A percentile compares a stretch with the other conserved stretches of the same genome.
Conservation (phyloP, 176 grass and related monocot species). For the Coix lacrymajobi region DNA sequence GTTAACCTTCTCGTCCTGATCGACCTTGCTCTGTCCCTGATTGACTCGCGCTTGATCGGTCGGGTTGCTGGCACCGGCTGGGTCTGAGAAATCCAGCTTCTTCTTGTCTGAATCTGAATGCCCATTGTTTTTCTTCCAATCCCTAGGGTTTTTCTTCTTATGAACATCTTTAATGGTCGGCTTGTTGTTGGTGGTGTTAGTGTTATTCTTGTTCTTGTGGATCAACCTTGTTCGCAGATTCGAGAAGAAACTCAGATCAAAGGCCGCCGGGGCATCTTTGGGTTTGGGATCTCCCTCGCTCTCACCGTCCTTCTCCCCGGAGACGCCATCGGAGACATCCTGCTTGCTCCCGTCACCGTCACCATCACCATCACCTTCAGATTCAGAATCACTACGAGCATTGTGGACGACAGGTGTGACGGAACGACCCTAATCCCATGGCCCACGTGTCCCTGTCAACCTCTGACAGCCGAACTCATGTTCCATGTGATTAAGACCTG, state of each 20-base stretch:
- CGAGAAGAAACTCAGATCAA: slow-evolving; percentile 67
- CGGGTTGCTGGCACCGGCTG: slow-evolving; percentile 34
- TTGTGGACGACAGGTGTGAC: background rate
- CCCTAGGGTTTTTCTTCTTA: background rate
- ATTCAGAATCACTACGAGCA: background rate
- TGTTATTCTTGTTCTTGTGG: slow-evolving; percentile 9
- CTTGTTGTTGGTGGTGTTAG: background rate
- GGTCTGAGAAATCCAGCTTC: slow-evolving; percentile 73
- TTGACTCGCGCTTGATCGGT: slow-evolving; percentile 24
- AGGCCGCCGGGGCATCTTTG: slow-evolving; percentile 49
- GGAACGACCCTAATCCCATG: too few relatives aligned
- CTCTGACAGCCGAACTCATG: too few relatives aligned
- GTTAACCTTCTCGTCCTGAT: slow-evolving; percentile 56
- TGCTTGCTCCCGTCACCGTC: slow-evolving; percentile 13
- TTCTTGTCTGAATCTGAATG: slow-evolving; percentile 7
- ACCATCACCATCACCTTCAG: background rate
- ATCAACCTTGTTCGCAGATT: slow-evolving; percentile 8
- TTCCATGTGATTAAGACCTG: too few relatives aligned
- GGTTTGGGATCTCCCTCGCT: slow-evolving; percentile 34
- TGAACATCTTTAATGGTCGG: slow-evolving; percentile 2
- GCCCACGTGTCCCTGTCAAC: too few relatives aligned
- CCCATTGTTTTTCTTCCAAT: slow-evolving; percentile 32
- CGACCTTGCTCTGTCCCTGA: slow-evolving; percentile 78
- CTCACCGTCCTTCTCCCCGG: slow-evolving; percentile 9
- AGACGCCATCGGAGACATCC: slow-evolving; percentile 24